Conservation (phyloP, 1,284 basidiomycete genomes). For the Trichosporon ovoides region DNA sequence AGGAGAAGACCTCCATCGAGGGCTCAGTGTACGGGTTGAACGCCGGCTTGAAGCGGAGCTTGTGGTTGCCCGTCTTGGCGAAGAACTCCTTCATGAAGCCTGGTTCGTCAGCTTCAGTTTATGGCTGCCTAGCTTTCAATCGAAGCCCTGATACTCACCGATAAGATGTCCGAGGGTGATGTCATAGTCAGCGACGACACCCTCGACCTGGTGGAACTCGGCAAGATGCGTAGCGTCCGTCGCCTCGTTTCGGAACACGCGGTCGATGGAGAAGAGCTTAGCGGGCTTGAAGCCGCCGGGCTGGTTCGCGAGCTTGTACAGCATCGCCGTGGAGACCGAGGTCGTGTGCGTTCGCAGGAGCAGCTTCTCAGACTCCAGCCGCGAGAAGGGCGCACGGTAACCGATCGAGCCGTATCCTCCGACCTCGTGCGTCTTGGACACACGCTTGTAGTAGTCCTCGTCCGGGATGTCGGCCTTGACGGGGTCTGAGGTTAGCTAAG, state of each 20-base stretch:
- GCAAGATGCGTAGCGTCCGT: constrained; percentile 99
- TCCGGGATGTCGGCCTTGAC: constrained; percentile 70
- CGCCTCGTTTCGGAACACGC: constrained; percentile 98
- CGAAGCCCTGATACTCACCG: no score
- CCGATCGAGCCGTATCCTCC: constrained; percentile 95
- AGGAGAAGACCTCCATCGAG: constrained; percentile 98
- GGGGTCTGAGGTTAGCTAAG: constrained; percentile 65
- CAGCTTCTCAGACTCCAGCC: constrained; percentile 84
- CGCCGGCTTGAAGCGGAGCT: constrained; percentile 88
- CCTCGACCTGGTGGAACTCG: constrained; percentile 99
- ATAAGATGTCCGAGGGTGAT: constrained; percentile 96
- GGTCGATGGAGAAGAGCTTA: constrained; percentile 96
- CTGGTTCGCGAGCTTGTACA: constrained; percentile 79
- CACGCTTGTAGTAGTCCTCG: constrained; percentile 80
- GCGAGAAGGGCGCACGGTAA: constrained; percentile 94
- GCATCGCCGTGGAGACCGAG: constrained; percentile 88
- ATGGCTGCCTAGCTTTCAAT: no score
- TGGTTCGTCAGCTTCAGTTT: constrained; percentile 44
- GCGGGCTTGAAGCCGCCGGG: constrained; percentile 85
- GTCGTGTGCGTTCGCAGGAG: constrained; percentile 97
- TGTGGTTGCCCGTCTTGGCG: constrained; percentile 91
- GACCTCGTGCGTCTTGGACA: constrained; percentile 78
- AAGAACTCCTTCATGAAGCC: constrained; percentile 99
- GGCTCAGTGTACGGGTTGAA: constrained; percentile 86
- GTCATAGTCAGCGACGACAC: constrained; percentile 91